phyloP scores from a whole-genome alignment of 495 filamentous ascomycete species.

The Aspergillus ellipticus region DNA sequence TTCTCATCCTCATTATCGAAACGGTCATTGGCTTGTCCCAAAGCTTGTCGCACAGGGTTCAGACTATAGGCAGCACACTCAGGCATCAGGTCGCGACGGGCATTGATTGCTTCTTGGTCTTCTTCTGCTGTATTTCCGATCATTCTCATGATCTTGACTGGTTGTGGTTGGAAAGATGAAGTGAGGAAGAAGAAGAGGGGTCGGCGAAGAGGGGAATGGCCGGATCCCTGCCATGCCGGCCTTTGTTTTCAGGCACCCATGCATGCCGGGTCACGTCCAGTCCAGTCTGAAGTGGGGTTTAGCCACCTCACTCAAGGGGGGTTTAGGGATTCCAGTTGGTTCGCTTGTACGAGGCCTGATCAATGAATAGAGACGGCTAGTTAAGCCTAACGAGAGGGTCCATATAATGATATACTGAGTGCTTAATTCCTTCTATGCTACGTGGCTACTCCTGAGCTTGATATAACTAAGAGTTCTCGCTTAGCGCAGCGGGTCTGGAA shows the following conservation, averaged over 20 bases:
- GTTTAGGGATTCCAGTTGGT: too few species aligned
- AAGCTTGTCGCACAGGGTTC: not conserved
- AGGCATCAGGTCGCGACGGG: not conserved
- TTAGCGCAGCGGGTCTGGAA: too few species aligned
- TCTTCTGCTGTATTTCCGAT: not conserved
- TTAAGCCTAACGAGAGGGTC: too few species aligned
- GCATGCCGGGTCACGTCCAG: not conserved
- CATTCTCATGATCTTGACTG: not conserved
- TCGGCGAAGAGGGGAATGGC: not conserved
- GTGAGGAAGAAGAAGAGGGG: not conserved
- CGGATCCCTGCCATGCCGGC: not conserved
- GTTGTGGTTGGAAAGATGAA: not conserved
- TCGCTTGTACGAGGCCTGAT: too few species aligned
- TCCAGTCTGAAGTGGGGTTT: too few species aligned
- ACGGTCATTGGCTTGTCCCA: not conserved
- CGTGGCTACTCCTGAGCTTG: too few species aligned
- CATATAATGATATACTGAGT: too few species aligned
- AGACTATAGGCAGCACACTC: not conserved
- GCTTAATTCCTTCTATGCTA: too few species aligned
- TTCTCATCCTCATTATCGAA: not conserved
- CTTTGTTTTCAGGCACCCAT: not conserved
- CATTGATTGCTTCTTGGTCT: not conserved
- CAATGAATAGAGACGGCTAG: too few species aligned
- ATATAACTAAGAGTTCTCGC: too few species aligned
- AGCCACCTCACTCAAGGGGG: too few species aligned